phyloP scores from a whole-genome alignment of 2,329 filamentous ascomycete species.

The Zymoseptoria pseudotritici region DNA sequence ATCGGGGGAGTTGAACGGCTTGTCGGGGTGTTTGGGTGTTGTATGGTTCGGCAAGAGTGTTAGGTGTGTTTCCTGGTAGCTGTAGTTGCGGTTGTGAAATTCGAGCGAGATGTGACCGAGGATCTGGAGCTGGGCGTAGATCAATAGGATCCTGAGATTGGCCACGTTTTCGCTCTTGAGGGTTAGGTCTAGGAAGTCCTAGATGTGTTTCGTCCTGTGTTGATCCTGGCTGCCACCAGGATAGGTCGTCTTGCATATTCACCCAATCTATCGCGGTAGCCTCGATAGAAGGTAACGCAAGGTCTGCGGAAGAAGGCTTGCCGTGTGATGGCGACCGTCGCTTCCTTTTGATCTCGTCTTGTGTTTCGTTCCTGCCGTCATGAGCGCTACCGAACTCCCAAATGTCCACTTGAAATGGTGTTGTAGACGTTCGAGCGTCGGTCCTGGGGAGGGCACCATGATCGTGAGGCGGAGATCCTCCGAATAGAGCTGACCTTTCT shows the following conservation, averaged over 20 bases:
- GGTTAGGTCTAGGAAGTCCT: background rate
- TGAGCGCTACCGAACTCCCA: background rate
- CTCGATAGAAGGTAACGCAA: background rate
- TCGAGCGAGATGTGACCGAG: background rate
- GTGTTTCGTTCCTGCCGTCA: background rate
- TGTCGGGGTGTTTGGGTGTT: background rate
- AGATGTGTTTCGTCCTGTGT: background rate
- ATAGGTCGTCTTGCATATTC: background rate
- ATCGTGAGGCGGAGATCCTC: background rate
- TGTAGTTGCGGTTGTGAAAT: background rate
- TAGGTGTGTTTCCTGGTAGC: background rate
- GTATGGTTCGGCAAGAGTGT: background rate
- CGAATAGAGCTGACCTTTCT: background rate
- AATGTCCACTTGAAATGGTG: background rate
- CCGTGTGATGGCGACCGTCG: background rate
- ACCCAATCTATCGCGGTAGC: background rate
- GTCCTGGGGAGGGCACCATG: too few species aligned
- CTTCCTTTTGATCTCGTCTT: background rate
- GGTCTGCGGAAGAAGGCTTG: background rate
- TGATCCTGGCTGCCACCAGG: background rate
- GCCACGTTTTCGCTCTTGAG: background rate
- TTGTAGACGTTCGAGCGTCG: background rate
- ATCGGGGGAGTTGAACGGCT: background rate
- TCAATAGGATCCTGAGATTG: background rate
- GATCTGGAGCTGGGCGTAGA: background rate